phyloP scores from a whole-genome alignment of 2,329 filamentous ascomycete genomes.

The Pseudogymnoascus sp. region DNA sequence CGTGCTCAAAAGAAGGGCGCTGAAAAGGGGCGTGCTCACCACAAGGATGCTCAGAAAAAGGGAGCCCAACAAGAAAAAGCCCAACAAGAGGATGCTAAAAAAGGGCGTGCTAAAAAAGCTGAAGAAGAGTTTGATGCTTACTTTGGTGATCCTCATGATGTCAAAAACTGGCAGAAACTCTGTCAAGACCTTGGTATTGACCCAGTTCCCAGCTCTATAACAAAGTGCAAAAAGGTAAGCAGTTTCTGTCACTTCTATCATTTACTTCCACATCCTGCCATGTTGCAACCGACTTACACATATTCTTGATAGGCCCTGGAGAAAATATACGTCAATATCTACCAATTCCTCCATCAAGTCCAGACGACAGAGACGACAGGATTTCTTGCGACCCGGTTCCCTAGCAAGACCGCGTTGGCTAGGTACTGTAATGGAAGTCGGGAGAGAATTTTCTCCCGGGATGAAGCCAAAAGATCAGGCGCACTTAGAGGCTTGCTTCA shows the following conservation, averaged over 20 bases:
- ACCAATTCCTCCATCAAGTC: constrained; percentile 37
- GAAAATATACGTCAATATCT: constrained; percentile 40
- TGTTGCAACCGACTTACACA: too few species aligned
- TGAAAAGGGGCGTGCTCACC: not conserved
- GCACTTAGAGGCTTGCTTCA: not conserved
- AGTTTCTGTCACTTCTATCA: not conserved
- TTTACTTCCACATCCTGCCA: too few species aligned
- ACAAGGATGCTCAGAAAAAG: not conserved
- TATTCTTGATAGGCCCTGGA: constrained; percentile 37
- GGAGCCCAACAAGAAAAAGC: not conserved
- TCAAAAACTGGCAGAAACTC: constrained; percentile 39
- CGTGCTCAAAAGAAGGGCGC: not conserved
- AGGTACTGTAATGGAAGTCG: not conserved
- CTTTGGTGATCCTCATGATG: constrained; percentile 21
- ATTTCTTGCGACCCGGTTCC: not conserved
- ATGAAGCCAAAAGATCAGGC: not conserved
- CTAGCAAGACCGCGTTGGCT: not conserved
- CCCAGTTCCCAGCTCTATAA: constrained; percentile 34
- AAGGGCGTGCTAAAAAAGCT: not conserved
- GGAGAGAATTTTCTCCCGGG: not conserved
- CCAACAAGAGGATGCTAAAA: not conserved
- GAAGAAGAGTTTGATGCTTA: constrained; percentile 18
- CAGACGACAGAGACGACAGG: too few species aligned
- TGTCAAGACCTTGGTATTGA: constrained; percentile 37
- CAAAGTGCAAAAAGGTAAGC: constrained; percentile 37